Base-by-base conservation (phyloP, 2,329 filamentous ascomycete species). In the Aspergillus unguis region DNA sequence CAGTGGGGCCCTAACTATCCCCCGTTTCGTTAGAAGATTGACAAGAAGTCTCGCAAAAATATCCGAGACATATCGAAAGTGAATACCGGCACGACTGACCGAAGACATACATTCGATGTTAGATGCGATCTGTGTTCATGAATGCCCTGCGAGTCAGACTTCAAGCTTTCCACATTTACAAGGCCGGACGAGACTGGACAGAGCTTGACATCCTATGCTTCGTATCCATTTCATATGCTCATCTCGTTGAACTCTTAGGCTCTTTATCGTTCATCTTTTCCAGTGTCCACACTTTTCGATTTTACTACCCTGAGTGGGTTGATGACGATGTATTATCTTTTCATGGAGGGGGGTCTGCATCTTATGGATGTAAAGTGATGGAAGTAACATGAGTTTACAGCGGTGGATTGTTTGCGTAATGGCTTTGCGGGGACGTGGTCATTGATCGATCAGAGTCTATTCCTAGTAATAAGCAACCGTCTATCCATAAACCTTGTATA, bases 1-100 rank as follows among this genome's bases (percentile, higher is more conserved):
- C 69, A 72, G 53, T 75, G 72, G 72, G 64, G 59, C 41, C 53
- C 69, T 35, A 65, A 56, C 49, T 73, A 72, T 53, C 61, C 68
- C 17, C 65, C 68, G 26, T 72, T 71, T 55, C 71, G 68, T 57
- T 74, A 59, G 66, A 47, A 37, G 25, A 27, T 23, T 48, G n/a
- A 5, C n/a, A 40, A 42, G 25, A 10, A 38, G 6, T 45, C 28
- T 44, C 45, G 25, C 35, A n/a, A 40, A 17, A 35, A 17, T 52
- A 43, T 33, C 33, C 32, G n/a, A 32, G 23, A 46, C 43, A 33
- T 50, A 29, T 43, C 41, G 36, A 46, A 49, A 45, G 36, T 27
- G 42, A 25, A 9, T 33, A 42, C 48, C 27, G 29, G 45, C 35
- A 45, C 32, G 42, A 37, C 28, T 26, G 37, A 37, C 31, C 36